These are phyloP conservation scores for Barnettozyma vustinii DNA, from an alignment of 805 yeast genomes.

Conservation along the genomic window DNA sequence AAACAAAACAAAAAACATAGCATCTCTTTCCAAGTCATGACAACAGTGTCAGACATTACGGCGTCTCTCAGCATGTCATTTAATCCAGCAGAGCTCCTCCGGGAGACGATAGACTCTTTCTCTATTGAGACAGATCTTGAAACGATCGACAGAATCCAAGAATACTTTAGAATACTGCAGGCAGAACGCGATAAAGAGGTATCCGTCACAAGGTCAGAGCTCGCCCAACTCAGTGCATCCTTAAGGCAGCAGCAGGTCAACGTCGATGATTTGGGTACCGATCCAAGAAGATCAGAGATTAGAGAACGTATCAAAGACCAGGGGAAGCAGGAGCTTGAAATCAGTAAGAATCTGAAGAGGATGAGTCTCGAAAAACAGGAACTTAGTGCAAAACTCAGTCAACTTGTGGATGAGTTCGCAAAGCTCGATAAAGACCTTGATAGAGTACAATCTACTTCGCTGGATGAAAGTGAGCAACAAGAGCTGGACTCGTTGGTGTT, in stretches of 20 bases:
- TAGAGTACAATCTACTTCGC: slow-evolving; percentile 24
- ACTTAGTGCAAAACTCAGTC: slow-evolving; percentile 33
- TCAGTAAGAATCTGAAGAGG: slow-evolving; percentile 49
- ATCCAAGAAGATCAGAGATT: slow-evolving; percentile 27
- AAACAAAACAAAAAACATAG: too few relatives aligned
- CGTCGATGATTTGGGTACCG: slow-evolving; percentile 24
- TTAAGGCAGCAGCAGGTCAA: slow-evolving; percentile 12
- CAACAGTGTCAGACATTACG: not conserved
- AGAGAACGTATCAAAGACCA: slow-evolving; percentile 28
- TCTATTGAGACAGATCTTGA: slow-evolving; percentile 47
- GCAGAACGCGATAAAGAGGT: slow-evolving; percentile 27
- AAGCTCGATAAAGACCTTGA: slow-evolving; percentile 26
- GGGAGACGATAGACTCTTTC: slow-evolving; percentile 41
- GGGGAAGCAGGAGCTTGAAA: slow-evolving; percentile 42
- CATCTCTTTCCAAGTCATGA: not conserved
- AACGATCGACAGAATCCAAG: slow-evolving; percentile 40
- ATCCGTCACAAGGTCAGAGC: slow-evolving; percentile 16
- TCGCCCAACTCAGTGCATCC: slow-evolving; percentile 17
- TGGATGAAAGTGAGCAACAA: slow-evolving; percentile 21
- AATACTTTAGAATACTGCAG: slow-evolving; percentile 29
- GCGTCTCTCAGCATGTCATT: not conserved
- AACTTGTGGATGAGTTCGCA: slow-evolving; percentile 32
- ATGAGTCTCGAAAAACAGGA: slow-evolving; percentile 39
- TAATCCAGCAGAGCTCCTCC: slow-evolving; percentile 26
- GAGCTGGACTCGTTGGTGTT: slow-evolving; percentile 42